These are phyloP conservation scores for Hibiscus trionum DNA, from an alignment of 345 rosid genomes.

Conservation along the genomic window DNA sequence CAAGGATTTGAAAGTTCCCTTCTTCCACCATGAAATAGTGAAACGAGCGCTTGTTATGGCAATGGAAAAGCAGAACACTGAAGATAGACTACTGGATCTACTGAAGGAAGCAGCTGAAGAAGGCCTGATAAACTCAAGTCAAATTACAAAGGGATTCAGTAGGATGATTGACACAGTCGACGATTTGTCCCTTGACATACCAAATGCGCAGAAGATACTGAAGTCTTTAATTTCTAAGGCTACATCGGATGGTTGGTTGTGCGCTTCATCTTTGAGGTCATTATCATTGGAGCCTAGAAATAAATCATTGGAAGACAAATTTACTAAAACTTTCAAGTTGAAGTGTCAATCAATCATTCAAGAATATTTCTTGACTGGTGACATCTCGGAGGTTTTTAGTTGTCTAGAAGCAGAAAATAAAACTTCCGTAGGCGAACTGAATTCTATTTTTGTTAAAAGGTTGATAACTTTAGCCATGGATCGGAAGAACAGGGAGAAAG, in stretches of 20 bases:
- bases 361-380: constrained; percentile 67
- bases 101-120: constrained; percentile 55
- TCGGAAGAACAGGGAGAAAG: constrained; percentile 78
- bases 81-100: constrained; percentile 48
- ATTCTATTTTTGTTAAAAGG: constrained; percentile 63
- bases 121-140: constrained; percentile 70
- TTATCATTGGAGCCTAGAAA: constrained; percentile 31
- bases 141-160: constrained; percentile 63
- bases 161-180: constrained; percentile 64
- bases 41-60: constrained; percentile 67
- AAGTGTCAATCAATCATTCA: constrained; percentile 63
- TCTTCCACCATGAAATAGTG: constrained; percentile 82
- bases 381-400: constrained; percentile 50
- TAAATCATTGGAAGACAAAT: constrained; percentile 31
- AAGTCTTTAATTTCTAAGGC: constrained; percentile 68
- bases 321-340: constrained; percentile 38
- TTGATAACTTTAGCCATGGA: constrained; percentile 80
- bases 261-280: constrained; percentile 65
- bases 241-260: constrained; percentile 80
- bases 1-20: constrained; percentile 70
- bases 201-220: constrained; percentile 44
- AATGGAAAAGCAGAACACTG: constrained; percentile 57
- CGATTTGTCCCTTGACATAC: constrained; percentile 76
- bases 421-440: constrained; percentile 38
- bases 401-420: constrained; percentile 54